Base-by-base conservation (phyloP, 2,329 filamentous ascomycete species). In the Zalaria obscura region DNA sequence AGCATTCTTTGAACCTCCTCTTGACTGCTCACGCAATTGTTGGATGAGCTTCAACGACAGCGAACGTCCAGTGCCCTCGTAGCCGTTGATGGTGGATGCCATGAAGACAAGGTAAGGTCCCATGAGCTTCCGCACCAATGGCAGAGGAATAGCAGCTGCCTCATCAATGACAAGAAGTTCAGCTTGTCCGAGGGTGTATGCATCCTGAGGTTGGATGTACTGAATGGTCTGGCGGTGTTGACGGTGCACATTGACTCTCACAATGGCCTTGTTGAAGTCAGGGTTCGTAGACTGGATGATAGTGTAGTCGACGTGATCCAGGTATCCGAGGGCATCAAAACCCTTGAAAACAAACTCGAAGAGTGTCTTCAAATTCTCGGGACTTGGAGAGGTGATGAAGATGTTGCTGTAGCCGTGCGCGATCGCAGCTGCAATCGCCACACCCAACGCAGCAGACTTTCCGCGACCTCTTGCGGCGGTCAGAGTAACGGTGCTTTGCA, bases 271-370 rank as follows among this genome's bases (percentile, higher is more conserved):
- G 71, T 96, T 95, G 69, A 96, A 95, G 51, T 95, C 89, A 1
- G 91, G 89, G 61, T 98, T 95, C 3, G 89, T 96, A 1, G 88
- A 95, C 57, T 98, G 91, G 43, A 96, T 87, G 51, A 98, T 96
- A 41, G 87, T 93, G 65, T 98, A 98, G 58, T 98, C 91, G 52
- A 87, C 78, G 57, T 98, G 91, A 53, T 98, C 91, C 48, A 87
- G 77, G 56, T 98, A 98, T 28, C 82, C 84, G 27, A 98, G 71
- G 7, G 88, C 84, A 59, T 98, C 91, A 54, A 98, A 98, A 0
- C 88, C 91, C 61, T 95, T 96, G 72, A 98, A 95, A 11, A 98
- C 76, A 55, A 98, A 98, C 55, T 98, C 88, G 58, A 98, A 98
- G 5, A 98, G 70, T 0, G 91, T 98, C 67, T 96, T 98, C 71